Base-by-base conservation (phyloP, 2,329 filamentous ascomycete genomes). In the Scolecobasidium constrictum region DNA sequence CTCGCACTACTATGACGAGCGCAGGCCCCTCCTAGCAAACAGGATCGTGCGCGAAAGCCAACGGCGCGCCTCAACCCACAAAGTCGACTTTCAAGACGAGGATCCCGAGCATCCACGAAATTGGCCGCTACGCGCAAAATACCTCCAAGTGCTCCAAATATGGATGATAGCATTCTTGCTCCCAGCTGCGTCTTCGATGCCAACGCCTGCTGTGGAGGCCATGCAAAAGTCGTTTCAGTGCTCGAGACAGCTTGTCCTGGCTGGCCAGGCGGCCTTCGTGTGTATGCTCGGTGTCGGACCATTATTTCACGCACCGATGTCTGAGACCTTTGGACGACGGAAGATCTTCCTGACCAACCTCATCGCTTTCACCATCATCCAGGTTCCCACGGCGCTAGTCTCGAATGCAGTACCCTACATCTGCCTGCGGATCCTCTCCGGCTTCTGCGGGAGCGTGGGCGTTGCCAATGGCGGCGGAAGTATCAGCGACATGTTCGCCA, bases 391-490 rank as follows among this genome's bases (percentile, higher is more conserved):
- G 26, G 26, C 26, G n/a, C n/a, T 31, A n/a, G 26, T n/a, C n/a
- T n/a, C 26, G 9, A 31, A 31, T 31, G 9, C 71, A 15, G 59
- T 44, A 15, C 59, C 56, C 2, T 48, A 72, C 12, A 65, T 72
- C 31, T 59, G 57, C 1, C 56, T 69, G 34, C 56, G 69, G 28
- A 66, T 65, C 3, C 45, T 72, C 3, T 52, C 64, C 2, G 69
- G 68, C 4, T 71, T 72, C 53, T 72, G 71, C 49, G 69, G 69
- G 1, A 66, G 62, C 47, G 63, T 72, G 0, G 66, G 66, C 0
- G 65, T 71, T 37, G 66, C 68, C 0, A 71, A 69, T 51, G 70
- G 71, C 2, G 69, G 69, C 5, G 68, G 69, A 2, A 71, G 65
- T 0, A 67, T 72, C n/a, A 61, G 56, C 38, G 70, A 72, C 42